Conservation (phyloP, 305 asterid genomes). For the Fraxinus sp. region DNA sequence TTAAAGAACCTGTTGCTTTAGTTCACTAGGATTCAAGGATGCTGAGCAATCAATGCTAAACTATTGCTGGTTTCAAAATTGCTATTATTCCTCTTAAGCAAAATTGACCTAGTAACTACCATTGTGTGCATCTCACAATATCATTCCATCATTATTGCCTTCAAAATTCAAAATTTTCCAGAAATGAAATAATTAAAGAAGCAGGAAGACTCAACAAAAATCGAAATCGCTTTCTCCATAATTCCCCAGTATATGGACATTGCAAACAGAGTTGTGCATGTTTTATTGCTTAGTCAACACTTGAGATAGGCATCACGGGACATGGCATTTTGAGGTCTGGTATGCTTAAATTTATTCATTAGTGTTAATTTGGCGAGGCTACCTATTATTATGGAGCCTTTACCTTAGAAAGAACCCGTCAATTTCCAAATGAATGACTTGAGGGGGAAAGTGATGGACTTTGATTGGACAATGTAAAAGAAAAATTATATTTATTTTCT, state of each 20-base stretch:
- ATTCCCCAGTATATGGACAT: not conserved
- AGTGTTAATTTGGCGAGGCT: not conserved
- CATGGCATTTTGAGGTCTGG: not conserved
- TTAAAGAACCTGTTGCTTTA: not conserved
- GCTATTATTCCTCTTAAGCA: not conserved
- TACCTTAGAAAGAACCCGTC: not conserved
- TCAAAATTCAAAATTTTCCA: not conserved
- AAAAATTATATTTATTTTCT: not conserved
- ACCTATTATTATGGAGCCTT: not conserved
- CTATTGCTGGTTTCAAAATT: not conserved
- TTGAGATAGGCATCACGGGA: not conserved
- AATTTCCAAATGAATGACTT: not conserved
- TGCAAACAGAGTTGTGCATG: not conserved
- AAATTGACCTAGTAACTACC: not conserved
- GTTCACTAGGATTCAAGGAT: not conserved
- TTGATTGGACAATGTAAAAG: not conserved
- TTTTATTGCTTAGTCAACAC: not conserved
- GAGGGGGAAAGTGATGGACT: not conserved
- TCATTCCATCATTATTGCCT: not conserved
- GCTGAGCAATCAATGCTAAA: not conserved
- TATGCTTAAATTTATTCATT: not conserved
- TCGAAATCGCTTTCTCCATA: not conserved
- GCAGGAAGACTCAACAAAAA: not conserved
- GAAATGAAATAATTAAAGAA: not conserved
- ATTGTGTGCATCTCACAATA: not conserved